Base-by-base conservation (phyloP, 2,329 filamentous ascomycete genomes). In the Davidsoniella australis region DNA sequence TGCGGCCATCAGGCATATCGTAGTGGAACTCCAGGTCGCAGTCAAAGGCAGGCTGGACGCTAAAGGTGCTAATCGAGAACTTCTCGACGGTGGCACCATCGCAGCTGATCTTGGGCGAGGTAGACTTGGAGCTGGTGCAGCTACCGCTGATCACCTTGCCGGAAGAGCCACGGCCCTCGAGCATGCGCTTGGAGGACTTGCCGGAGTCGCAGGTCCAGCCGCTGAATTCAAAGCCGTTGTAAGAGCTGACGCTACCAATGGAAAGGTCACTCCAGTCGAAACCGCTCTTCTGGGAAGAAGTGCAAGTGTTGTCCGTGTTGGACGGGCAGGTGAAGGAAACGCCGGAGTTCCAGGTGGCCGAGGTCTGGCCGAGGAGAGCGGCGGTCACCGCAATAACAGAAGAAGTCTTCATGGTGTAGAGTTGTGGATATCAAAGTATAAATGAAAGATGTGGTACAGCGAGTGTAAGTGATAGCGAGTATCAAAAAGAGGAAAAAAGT, bases 1-100 rank as follows among this genome's bases (percentile, higher is more conserved):
- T 75, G 12, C 76, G 80, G 57, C 84, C 84, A 62, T 89, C 85
- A 2, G 78, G 73, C 86, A 95, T 94, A 59, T 71, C 73, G 67
- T 89, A 95, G 69, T 85, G 75, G 69, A 94, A 86, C 64, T 89
- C 79, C 48, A 96, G 68, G 55, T 88, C 78, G 57, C 76, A 79
- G 64, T 89, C 81, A 60, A 82, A 78, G 60, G 85, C 79, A 55
- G 78, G 72, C 42, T 76, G 77, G 57, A 95, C 68, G 55, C 89
- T 72, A 63, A 94, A 75, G 57, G 76, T 71, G 55, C 69, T 75
- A 59, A 94, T 77, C 36, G 87, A 91, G 71, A 94, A 91, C 55
- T 73, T 68, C 56, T 71, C 63, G 42, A 66, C 62, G 50, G 64
- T 62, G 52, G 66, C 58, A 45, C 61, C 60, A 52, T 66, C 65